Evolutionary conservation across 306 rosid genomes (phyloP).

Genomic region (Rosa chinensis): DNA sequence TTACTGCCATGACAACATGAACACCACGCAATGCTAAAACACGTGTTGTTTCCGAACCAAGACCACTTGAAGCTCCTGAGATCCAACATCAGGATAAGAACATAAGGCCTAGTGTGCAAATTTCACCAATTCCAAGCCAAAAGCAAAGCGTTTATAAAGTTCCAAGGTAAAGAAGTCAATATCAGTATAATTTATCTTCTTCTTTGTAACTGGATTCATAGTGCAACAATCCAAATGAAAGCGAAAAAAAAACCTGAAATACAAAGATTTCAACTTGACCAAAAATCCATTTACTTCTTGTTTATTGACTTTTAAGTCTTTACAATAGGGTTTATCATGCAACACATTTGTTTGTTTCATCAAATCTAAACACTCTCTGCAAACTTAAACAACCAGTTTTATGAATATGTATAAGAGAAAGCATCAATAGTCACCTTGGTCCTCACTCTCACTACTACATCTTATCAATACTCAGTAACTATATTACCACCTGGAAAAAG

Average conservation of each 20-base stretch:
- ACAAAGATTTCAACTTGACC: constrained; percentile 1
- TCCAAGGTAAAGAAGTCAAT: not conserved
- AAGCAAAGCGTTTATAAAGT: not conserved
- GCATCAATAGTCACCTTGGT: not conserved
- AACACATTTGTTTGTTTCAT: not conserved
- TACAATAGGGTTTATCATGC: not conserved
- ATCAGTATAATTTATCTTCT: not conserved
- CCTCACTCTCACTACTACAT: not conserved
- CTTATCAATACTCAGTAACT: not conserved
- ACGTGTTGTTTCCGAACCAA: constrained; percentile 70
- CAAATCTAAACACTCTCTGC: not conserved
- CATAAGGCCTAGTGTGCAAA: not conserved
- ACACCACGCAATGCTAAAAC: constrained; percentile 73
- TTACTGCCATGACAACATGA: constrained; percentile 81
- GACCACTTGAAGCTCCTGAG: constrained; percentile 86
- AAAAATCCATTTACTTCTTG: not conserved
- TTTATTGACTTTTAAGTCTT: not conserved
- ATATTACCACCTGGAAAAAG: not conserved
- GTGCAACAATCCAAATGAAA: not conserved
- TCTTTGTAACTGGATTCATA: not conserved
- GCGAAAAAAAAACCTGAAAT: not conserved
- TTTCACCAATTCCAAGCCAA: not conserved
- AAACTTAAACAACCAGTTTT: not conserved
- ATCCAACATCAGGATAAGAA: constrained; percentile 7
- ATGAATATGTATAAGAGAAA: not conserved